Evolutionary conservation across 2,329 filamentous ascomycete species (phyloP).

Genomic region (Xenoacremonium recifei): DNA sequence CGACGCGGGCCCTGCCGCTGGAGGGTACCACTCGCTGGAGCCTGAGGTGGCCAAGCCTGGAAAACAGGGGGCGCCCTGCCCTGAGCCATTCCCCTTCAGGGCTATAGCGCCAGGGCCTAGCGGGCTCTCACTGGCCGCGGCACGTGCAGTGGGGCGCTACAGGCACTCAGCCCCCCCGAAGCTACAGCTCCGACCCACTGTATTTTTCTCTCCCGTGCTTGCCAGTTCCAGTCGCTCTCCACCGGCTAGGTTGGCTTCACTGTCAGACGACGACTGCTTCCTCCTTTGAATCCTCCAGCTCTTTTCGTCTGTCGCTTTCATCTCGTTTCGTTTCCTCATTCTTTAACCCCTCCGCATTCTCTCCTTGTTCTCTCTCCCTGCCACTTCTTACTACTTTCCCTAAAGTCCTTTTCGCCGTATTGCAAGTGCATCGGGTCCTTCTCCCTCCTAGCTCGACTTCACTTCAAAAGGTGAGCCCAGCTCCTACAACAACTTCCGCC

Average conservation of each 20-base stretch:
- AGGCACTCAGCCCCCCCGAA: too few species aligned
- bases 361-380: conserved; percentile 6
- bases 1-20: neutral
- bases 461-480: too few species aligned
- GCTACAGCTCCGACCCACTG: too few species aligned
- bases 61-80: too few species aligned
- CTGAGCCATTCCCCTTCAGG: too few species aligned
- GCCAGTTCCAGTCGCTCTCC: neutral
- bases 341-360: conserved; percentile 9
- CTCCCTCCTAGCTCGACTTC: too few species aligned
- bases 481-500: too few species aligned
- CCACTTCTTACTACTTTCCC: conserved; percentile 11
- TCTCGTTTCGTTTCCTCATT: conserved; percentile 9
- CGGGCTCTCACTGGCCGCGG: neutral
- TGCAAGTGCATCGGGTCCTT: too few species aligned
- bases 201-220: neutral
- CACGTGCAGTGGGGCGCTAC: too few species aligned
- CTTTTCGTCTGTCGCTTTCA: neutral
- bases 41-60: too few species aligned
- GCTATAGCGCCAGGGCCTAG: neutral
- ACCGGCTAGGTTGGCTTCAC: neutral
- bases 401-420: conserved; percentile 5
- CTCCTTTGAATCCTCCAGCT: neutral
- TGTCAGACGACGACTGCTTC: conserved; percentile 1
- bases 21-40: too few species aligned